Evolutionary conservation across 768 basidiomycete genomes (phyloP), one percentile per base, ranked within the genome.

Genomic region (Boletus rubescentipes): DNA sequence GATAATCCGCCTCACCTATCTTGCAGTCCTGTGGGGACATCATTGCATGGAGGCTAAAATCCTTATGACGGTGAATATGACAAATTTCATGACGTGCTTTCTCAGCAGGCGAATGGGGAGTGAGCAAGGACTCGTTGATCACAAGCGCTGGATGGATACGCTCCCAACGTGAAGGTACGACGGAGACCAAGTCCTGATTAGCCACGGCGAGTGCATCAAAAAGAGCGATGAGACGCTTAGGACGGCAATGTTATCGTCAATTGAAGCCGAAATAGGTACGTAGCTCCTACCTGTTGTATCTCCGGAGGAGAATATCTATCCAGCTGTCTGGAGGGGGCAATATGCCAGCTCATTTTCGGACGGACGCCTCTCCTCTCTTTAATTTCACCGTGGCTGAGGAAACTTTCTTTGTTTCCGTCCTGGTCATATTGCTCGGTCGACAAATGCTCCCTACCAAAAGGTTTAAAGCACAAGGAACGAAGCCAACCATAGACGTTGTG

Each of bases 271-370:
- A 16, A 20, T 4, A 26, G 4, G 26, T 26, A 29, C 2, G 31
- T 7, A 18, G 21, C 10, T 32, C 46, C 4, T 32, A 57, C 46
- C 36, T 48, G 29, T 7, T n/a, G 16, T 36, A 36, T 49, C 23
- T 2, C 20, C 10, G 10, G 23, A 15, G 47, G 26, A 1, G 37
- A 34, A 46, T 41, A 41, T 32, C 35, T 45, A 26, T 26, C 31
- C 4, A 55, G 16, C 31, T 58, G 54, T n/a, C 57, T 38, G 29
- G 53, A 56, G 3, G 43, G 56, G 32, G 46, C 49, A 29, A 46
- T 43, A 12, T 49, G 53, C 43, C 43, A 55, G 23, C 43, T 30
- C 42, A 49, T 18, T 39, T 45, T 26, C 6, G 26, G 26, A 9
- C 42, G 42, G 16, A 48, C 37, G 31, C 53, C 46, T 35, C 52